Evolutionary conservation across 2,329 filamentous ascomycete genomes (phyloP).

Genomic region (Mycogone perniciosa): DNA sequence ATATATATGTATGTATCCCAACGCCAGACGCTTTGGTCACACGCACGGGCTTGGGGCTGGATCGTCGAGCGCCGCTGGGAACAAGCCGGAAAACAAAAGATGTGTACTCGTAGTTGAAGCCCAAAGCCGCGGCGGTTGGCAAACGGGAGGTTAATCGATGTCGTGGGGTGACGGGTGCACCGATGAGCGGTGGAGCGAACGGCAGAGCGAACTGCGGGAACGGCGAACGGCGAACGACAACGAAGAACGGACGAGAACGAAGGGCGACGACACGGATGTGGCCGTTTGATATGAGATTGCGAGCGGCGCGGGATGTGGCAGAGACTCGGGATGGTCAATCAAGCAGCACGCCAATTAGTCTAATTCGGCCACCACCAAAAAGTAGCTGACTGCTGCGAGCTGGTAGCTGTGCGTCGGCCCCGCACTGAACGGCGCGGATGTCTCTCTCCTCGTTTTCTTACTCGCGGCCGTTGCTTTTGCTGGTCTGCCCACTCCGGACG

Average conservation of each 20-base stretch:
- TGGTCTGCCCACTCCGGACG: slow-evolving; percentile 11
- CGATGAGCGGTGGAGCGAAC: too few species aligned
- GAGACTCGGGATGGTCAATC: slow-evolving; percentile 1
- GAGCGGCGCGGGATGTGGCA: not conserved
- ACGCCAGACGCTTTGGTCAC: not conserved
- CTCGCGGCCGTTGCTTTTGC: slow-evolving; percentile 15
- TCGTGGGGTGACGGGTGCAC: not conserved
- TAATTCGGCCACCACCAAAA: slow-evolving; percentile 3
- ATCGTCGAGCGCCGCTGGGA: not conserved
- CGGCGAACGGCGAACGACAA: not conserved
- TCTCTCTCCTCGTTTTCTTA: slow-evolving; percentile 19
- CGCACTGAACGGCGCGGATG: slow-evolving; percentile 16
- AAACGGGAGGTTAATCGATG: not conserved
- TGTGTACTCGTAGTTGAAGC: not conserved
- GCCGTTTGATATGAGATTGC: slow-evolving; percentile 13
- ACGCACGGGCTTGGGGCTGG: not conserved
- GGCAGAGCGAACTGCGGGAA: too few species aligned
- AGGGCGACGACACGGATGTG: slow-evolving; percentile 1
- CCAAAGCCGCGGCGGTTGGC: not conserved
- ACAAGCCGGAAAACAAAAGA: not conserved
- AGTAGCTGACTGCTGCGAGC: slow-evolving; percentile 5
- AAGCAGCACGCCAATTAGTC: slow-evolving; percentile 8
- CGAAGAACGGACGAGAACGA: not conserved
- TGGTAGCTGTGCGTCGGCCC: slow-evolving; percentile 3
- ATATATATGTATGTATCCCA: too few species aligned